phyloP scores from a whole-genome alignment of 2,329 filamentous ascomycete species.

The Aureobasidium sp. region DNA sequence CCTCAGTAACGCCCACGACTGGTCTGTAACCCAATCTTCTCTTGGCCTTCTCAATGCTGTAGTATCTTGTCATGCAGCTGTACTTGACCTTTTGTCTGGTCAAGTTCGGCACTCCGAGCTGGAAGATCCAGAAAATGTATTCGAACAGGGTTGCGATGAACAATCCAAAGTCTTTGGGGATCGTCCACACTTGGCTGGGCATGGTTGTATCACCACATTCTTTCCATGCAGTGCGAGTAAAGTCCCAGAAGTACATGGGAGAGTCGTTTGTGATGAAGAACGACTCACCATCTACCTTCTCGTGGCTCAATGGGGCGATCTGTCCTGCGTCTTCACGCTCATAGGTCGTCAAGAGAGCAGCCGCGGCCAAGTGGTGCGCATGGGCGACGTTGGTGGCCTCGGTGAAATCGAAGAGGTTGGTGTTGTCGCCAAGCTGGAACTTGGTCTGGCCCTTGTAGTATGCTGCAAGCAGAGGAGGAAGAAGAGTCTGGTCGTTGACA shows the following conservation, averaged over 20 bases:
- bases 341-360: constrained; percentile 42
- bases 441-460: constrained; percentile 43
- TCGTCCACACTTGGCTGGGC: constrained; percentile 36
- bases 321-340: constrained; percentile 27
- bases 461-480: constrained; percentile 39
- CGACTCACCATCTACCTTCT: constrained; percentile 44
- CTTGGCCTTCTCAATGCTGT: constrained; percentile 70
- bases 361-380: constrained; percentile 44
- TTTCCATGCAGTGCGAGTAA: constrained; percentile 41
- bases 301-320: constrained; percentile 38
- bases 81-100: constrained; percentile 50
- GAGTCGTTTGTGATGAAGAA: constrained; percentile 48
- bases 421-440: constrained; percentile 45
- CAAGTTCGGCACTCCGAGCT: constrained; percentile 40
- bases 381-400: constrained; percentile 48
- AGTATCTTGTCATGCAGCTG: constrained; percentile 70
- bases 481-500: constrained; percentile 41
- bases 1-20: constrained; percentile 60
- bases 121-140: constrained; percentile 37
- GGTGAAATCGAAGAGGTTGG: constrained; percentile 49
- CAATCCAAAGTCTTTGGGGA: constrained; percentile 36
- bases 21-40: constrained; percentile 62
- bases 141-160: constrained; percentile 39
- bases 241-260: constrained; percentile 47
- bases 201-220: constrained; percentile 36